These are phyloP conservation scores for Perilla frutescens DNA, from an alignment of 257 asterid species.

Conservation along the genomic window DNA sequence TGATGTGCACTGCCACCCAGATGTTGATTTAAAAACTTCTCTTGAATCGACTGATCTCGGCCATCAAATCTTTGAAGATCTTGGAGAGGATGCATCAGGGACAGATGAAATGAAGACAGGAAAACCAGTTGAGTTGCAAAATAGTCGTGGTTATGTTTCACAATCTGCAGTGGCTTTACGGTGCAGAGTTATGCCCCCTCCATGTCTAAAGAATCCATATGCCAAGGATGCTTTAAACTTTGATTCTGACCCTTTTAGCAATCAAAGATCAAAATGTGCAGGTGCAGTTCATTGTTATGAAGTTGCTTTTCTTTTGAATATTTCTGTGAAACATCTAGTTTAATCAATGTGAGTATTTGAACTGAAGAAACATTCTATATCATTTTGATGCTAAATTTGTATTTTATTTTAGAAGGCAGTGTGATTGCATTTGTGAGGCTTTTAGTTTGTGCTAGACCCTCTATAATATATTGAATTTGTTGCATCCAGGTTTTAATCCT, in stretches of 20 bases:
- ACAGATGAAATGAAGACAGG: slow-evolving; percentile 48
- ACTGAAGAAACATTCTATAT: not conserved
- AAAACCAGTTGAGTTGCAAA: slow-evolving; percentile 44
- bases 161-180: slow-evolving; percentile 98
- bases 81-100: slow-evolving; percentile 36
- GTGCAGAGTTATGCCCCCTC: slow-evolving; percentile 97
- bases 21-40: slow-evolving; percentile 39
- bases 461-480: not conserved
- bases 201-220: slow-evolving; percentile 88
- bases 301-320: slow-evolving; percentile 1
- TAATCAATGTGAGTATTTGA: not conserved
- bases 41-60: slow-evolving; percentile 40
- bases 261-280: slow-evolving; percentile 82
- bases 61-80: slow-evolving; percentile 44
- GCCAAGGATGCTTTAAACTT: slow-evolving; percentile 53
- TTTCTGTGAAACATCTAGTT: slow-evolving; percentile 16
- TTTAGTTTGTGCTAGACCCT: not conserved
- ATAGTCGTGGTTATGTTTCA: slow-evolving; percentile 68
- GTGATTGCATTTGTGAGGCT: not conserved
- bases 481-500: slow-evolving; percentile 48
- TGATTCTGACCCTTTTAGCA: slow-evolving; percentile 71
- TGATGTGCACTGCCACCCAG: slow-evolving; percentile 40
- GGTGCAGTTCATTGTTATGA: slow-evolving; percentile 43
- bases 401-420: not conserved
- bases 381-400: not conserved